Evolutionary conservation across 1,284 basidiomycete species (phyloP).

Genomic region (Pseudozyma pruni): DNA sequence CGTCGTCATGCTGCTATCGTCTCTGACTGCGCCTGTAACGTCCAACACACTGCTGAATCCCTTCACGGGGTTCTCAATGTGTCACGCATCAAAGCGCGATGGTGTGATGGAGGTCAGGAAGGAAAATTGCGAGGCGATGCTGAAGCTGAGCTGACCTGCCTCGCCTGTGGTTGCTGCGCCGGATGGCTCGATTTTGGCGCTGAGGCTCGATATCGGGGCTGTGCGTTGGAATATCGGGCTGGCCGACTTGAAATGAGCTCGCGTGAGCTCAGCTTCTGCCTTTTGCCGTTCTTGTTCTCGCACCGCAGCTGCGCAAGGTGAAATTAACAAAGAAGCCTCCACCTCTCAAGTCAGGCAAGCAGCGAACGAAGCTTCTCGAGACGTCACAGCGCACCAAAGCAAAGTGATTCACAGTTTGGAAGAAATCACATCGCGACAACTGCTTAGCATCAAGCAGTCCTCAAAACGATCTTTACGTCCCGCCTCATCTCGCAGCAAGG

Average conservation of each 20-base stretch:
- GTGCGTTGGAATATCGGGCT: neutral
- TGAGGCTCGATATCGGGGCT: conserved; percentile 9
- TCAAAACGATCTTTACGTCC: neutral
- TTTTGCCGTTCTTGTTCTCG: no score
- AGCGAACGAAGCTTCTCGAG: neutral
- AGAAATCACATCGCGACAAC: neutral
- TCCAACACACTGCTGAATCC: conserved; percentile 4
- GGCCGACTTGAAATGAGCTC: neutral
- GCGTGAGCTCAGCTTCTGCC: conserved; percentile 31
- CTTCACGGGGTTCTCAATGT: conserved; percentile 2
- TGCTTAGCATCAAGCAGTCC: neutral
- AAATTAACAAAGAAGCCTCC: conserved; percentile 7
- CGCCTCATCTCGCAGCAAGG: no score
- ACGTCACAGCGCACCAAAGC: conserved; percentile 20
- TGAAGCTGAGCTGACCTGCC: neutral
- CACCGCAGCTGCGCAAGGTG: neutral
- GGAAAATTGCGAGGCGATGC: neutral
- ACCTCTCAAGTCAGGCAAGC: conserved; percentile 4
- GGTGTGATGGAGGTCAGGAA: conserved; percentile 13
- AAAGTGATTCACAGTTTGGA: neutral
- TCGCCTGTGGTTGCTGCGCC: neutral
- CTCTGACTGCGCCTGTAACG: neutral
- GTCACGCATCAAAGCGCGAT: conserved; percentile 1
- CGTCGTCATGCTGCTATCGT: conserved; percentile 16
- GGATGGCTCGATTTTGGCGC: conserved; percentile 1